Evolutionary conservation across 306 rosid genomes (phyloP), one percentile per base, ranked within the genome.

Genomic region (Prinsepia uniflora): DNA sequence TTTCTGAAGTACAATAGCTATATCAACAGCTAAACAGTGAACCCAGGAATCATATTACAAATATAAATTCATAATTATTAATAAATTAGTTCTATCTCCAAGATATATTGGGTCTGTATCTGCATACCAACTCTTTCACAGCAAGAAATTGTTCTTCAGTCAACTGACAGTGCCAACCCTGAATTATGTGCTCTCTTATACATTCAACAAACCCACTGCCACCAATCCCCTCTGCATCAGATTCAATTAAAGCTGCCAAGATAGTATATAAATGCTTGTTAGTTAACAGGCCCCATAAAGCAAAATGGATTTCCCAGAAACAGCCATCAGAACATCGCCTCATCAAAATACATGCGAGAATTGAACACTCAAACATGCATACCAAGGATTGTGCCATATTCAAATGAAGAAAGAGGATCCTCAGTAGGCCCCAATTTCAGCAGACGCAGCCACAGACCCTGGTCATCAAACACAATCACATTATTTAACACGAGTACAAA

Each of bases 341-440:
- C 40, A 3, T 36, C 24, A 65, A 45, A 63, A 49, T 22, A 71
- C 52, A 70, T 45, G 77, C 78, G 78, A 41, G 68, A 45, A 20
- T 36, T 67, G 59, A 76, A 68, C 65, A 80, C n/a, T 65, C 63
- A 49, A 20, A 78, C 10, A 60, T 48, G 7, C 66, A 45, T 90
- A 94, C 97, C 99, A 19, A 94, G 95, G 81, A 94, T 94, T 77
- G 99, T 94, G 82, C 99, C 99, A 81, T 94, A 94, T 83, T 94
- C 99, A 82, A 91, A 94, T 72, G 99, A 94, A 30, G 97, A 87
- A 83, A 94, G 97, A 74, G 99, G 97, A 87, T 94, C 97, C 60
- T 91, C 99, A 22, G 96, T 94, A 42, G 99, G 82, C 79, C 90
- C 97, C 86, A 94, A 76, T 83, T 85, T 87, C 81, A 94, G 95